Evolutionary conservation across 768 basidiomycete genomes (phyloP), one percentile per base, ranked within the genome.

Genomic region (Tulasnella sp.): DNA sequence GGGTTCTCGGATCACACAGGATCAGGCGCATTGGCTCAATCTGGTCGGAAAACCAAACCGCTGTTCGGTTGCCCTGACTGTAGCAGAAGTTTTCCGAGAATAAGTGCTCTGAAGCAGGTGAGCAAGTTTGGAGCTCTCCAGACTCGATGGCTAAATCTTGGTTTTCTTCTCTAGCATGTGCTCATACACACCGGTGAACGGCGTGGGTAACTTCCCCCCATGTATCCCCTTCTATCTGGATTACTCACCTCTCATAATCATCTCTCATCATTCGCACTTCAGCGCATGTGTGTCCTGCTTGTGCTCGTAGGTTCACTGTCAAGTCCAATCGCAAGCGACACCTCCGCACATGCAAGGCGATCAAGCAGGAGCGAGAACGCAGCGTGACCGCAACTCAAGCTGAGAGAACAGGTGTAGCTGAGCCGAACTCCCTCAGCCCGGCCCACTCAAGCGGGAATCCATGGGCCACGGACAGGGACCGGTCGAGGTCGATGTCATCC

Each of bases 21-120:
- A 34, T 31, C 16, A 19, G 62, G 18, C 31, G 34, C 14, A 9
- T 34, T 18, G 62, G 34, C 31, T 27, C 31, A 19, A 34, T 27
- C n/a, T 18, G 6, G 31, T 16, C 62, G 62, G 27, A 74, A 27
- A n/a, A n/a, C 24, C 21, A 79, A 79, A 34, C 40, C 42, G 34
- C 14, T 1, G n/a, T 34, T 42, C 46, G n/a, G 9, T 2, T 80
- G 80, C 38, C n/a, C 74, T 9, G 80, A 78, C 2, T 80, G 80
- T 38, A 2, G 39, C 6, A 34, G 10, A 39, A 5, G 1, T 8
- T 79, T 79, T 62, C 71, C 56, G 42, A 21, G 78, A 34, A n/a
- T 76, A 38, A 81, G 77, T 46, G 68, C 80, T 14, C 34, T 79
- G 19, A 81, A 71, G 48, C 72, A 56, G 80, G 78, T 81, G 21